phyloP scores from a whole-genome alignment of 2,329 filamentous ascomycete species.

The Sporothrix variecibatus region DNA sequence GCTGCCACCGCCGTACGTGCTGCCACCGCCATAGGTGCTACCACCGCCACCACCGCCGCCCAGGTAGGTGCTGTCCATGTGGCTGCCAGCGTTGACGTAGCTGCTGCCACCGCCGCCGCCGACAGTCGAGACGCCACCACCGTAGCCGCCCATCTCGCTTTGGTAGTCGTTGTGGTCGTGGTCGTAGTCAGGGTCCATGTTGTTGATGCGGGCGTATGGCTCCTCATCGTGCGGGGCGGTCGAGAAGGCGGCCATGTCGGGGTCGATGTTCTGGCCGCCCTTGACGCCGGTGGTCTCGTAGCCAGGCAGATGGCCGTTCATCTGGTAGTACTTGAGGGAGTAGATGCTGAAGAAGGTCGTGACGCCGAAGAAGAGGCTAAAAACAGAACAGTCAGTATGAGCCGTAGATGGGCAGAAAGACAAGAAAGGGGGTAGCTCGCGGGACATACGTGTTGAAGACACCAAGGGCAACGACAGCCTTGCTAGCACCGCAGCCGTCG shows the following conservation, averaged over 20 bases:
- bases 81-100: slow-evolving; percentile 34
- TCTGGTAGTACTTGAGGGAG: slow-evolving; percentile 62
- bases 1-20: slow-evolving; percentile 32
- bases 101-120: slow-evolving; percentile 20
- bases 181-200: slow-evolving; percentile 55
- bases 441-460: slow-evolving; percentile 62
- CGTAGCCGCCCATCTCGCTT: slow-evolving; percentile 27
- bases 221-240: slow-evolving; percentile 68
- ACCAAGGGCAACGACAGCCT: slow-evolving; percentile 62
- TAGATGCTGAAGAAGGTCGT: slow-evolving; percentile 60
- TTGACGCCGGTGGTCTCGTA: slow-evolving; percentile 52
- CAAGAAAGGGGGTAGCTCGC: not conserved
- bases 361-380: slow-evolving; percentile 57
- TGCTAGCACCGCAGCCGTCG: slow-evolving; percentile 60
- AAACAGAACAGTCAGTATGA: slow-evolving; percentile 26
- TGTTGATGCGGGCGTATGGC: slow-evolving; percentile 60
- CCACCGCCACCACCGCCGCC: slow-evolving; percentile 17
- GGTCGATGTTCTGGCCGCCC: slow-evolving; percentile 58
- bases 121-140: slow-evolving; percentile 21
- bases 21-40: slow-evolving; percentile 11
- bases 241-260: slow-evolving; percentile 69
- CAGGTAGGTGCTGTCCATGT: slow-evolving; percentile 45
- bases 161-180: slow-evolving; percentile 40
- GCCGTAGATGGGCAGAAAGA: not conserved
- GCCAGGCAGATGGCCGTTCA: slow-evolving; percentile 62